Evolutionary conservation across 1,139 yeast genomes (phyloP).

Genomic region (Geotrichum aggregatum): DNA sequence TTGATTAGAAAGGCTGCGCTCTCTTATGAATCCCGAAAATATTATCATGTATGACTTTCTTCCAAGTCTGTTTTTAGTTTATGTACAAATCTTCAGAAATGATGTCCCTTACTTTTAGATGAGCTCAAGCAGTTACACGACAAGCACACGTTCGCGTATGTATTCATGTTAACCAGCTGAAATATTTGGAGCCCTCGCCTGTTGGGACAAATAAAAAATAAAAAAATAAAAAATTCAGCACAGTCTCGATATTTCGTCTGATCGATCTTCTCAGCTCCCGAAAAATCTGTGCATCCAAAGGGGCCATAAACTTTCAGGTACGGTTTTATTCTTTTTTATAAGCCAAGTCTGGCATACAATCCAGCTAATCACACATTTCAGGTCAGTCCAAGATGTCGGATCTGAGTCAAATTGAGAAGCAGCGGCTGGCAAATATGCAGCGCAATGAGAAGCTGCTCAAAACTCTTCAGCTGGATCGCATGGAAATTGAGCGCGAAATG

Average conservation of each 20-base stretch:
- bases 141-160: no score
- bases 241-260: not conserved
- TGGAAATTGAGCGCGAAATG: constrained; percentile 7
- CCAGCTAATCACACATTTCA: not conserved
- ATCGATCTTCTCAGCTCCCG: not conserved
- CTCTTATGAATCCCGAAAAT: no score
- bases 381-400: not conserved
- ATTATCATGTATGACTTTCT: no score
- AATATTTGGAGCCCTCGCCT: not conserved
- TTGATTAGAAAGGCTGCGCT: no score
- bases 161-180: no score
- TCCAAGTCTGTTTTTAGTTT: no score
- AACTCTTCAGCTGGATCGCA: constrained; percentile 3
- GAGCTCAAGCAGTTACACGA: no score
- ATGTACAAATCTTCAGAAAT: no score
- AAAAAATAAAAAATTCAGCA: not conserved
- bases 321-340: no score
- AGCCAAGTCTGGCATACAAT: not conserved
- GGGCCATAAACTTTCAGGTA: not conserved
- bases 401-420: constrained; percentile 27
- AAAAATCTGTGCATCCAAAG: not conserved
- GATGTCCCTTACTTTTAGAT: no score
- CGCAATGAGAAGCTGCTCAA: constrained; percentile 24
- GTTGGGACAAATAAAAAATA: not conserved
- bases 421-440: constrained; percentile 29